A percentile compares a stretch with the other conserved stretches of the same genome.
phyloP scores from a whole-genome alignment of 441 rosid species.

The Manihot esculenta region DNA sequence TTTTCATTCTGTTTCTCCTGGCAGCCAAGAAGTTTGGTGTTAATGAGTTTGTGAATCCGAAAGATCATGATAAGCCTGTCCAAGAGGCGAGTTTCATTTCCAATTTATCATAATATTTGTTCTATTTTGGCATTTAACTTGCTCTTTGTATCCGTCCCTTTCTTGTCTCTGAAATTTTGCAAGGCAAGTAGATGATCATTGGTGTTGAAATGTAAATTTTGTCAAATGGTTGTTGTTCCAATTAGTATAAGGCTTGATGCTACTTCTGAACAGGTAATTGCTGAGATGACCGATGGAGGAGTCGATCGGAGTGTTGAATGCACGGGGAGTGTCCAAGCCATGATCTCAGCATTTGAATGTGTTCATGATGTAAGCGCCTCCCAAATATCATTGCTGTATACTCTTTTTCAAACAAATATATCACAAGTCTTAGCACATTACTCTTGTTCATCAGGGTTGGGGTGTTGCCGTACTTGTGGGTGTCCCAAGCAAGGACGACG shows the following conservation, averaged over 20 bases:
- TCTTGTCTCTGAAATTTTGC: too few species aligned
- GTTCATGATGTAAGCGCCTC: constrained; percentile 68
- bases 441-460: constrained; percentile 60
- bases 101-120: too few species aligned
- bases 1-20: constrained; percentile 12
- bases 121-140: too few species aligned
- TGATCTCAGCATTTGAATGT: constrained; percentile 86
- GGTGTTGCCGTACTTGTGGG: constrained; percentile 96
- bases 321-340: constrained; percentile 67
- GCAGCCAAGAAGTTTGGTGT: constrained; percentile 83
- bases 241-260: not conserved
- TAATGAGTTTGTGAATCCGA: constrained; percentile 82
- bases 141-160: too few species aligned
- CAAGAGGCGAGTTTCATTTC: constrained; percentile 50
- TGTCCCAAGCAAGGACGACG: constrained; percentile 74
- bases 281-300: constrained; percentile 77
- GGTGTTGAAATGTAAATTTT: too few species aligned
- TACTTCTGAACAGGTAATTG: constrained; percentile 49
- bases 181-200: too few species aligned
- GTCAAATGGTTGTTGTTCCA: not conserved
- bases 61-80: constrained; percentile 71
- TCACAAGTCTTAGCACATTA: not conserved
- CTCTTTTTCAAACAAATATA: not conserved
- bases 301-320: constrained; percentile 82
- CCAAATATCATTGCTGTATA: not conserved